Conservation (phyloP, 371 early-diverging fungal genomes). For the Mortierella sp. region DNA sequence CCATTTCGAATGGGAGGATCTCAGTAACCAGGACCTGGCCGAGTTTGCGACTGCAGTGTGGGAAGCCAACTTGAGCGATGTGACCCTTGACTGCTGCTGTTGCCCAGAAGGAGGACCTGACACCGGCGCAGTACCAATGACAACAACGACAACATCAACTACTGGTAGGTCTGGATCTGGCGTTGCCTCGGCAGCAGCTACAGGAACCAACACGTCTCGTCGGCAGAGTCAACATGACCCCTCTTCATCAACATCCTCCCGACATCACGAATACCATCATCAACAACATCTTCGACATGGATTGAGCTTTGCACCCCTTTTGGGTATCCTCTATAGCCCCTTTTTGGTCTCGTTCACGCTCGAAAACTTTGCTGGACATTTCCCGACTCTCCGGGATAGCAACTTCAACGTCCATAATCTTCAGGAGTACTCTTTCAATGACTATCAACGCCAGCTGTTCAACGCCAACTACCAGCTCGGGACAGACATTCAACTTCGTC, state of each 20-base stretch:
- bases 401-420: neutral
- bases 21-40: constrained; percentile 29
- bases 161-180: neutral
- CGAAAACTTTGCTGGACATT: constrained; percentile 29
- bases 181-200: neutral
- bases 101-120: constrained; percentile 3
- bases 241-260: neutral
- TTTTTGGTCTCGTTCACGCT: constrained; percentile 26
- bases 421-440: neutral
- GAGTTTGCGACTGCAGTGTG: constrained; percentile 14
- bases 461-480: neutral
- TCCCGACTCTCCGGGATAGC: constrained; percentile 4
- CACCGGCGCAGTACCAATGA: neutral
- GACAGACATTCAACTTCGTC: neutral
- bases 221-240: neutral
- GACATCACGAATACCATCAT: neutral
- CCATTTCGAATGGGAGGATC: constrained; percentile 24
- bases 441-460: neutral
- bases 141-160: neutral
- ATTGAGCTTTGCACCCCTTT: constrained; percentile 26
- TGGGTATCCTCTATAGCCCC: constrained; percentile 29
- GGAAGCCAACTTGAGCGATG: constrained; percentile 15
- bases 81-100: constrained; percentile 29
- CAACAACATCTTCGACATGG: neutral
- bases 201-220: neutral